Conservation (phyloP, 1,284 basidiomycete species). For the Cystobasidium slooffiae region DNA sequence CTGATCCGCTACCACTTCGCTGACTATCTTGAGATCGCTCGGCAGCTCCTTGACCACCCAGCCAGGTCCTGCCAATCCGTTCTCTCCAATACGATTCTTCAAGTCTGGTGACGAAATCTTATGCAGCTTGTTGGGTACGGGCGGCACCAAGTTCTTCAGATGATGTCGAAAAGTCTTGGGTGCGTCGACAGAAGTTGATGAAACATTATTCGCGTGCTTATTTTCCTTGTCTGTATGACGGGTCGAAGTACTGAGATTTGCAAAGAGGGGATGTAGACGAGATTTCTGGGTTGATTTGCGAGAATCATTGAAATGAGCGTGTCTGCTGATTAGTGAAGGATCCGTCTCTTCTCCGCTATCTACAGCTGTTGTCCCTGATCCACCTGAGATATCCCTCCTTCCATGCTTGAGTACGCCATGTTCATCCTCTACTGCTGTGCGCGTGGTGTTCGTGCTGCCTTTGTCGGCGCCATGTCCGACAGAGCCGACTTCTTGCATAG, state of each 20-base stretch:
- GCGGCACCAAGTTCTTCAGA: slow-evolving; percentile 43
- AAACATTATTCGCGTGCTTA: not conserved
- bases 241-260: not conserved
- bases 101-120: slow-evolving; percentile 33
- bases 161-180: slow-evolving; percentile 46
- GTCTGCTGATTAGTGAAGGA: not conserved
- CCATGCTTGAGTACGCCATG: not conserved
- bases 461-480: not conserved
- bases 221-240: not conserved
- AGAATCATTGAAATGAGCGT: slow-evolving; percentile 3
- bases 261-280: slow-evolving; percentile 22
- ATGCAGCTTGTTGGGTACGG: slow-evolving; percentile 46
- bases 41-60: slow-evolving; percentile 59
- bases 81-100: slow-evolving; percentile 10
- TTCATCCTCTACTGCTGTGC: slow-evolving; percentile 3
- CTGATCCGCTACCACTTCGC: slow-evolving; percentile 79
- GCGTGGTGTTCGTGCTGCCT: slow-evolving; percentile 8
- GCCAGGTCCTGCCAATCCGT: not conserved
- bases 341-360: slow-evolving; percentile 37
- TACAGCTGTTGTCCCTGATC: slow-evolving; percentile 33
- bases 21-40: slow-evolving; percentile 78
- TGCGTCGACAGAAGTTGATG: slow-evolving; percentile 4
- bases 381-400: slow-evolving; percentile 32
- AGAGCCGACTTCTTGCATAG: not conserved
- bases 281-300: slow-evolving; percentile 11